Evolutionary conservation across 768 basidiomycete genomes (phyloP).

Genomic region (Neoboletus subvelutipes): DNA sequence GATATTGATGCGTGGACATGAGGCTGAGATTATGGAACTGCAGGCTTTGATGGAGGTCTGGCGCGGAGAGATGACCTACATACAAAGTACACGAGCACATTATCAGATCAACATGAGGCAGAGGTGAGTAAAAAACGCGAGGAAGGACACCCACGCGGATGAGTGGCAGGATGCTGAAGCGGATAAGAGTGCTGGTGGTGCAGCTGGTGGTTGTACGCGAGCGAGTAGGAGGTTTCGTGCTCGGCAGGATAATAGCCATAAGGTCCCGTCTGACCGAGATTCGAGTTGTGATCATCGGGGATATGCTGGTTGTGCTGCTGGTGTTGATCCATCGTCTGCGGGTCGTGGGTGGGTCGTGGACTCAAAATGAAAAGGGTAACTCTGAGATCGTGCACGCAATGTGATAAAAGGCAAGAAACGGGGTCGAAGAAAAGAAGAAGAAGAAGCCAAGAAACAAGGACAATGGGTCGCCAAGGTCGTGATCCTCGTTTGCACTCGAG

Average conservation of each 20-base stretch:
- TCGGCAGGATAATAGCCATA: conserved; percentile 56
- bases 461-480: conserved; percentile 24
- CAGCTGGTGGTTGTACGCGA: conserved; percentile 52
- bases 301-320: conserved; percentile 46
- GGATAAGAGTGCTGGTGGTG: conserved; percentile 51
- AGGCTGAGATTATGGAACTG: conserved; percentile 63
- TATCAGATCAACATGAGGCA: conserved; percentile 69
- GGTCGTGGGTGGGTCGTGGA: conserved; percentile 36
- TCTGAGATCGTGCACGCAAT: conserved; percentile 35
- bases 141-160: conserved; percentile 69
- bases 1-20: conserved; percentile 68
- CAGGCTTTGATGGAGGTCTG: conserved; percentile 67
- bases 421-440: conserved; percentile 37
- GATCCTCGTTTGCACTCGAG: conserved; percentile 31
- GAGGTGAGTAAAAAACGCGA: conserved; percentile 40
- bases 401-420: conserved; percentile 34
- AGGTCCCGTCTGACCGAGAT: conserved; percentile 39
- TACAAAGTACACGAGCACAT: conserved; percentile 48
- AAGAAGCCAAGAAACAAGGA: conserved; percentile 33
- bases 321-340: conserved; percentile 44
- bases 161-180: conserved; percentile 55
- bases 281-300: conserved; percentile 47
- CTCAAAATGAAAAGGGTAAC: conserved; percentile 37
- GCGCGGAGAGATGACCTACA: conserved; percentile 61
- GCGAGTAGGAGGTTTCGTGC: conserved; percentile 53